Base-by-base conservation (phyloP, 2,329 filamentous ascomycete species). In the Diaporthe sp. region DNA sequence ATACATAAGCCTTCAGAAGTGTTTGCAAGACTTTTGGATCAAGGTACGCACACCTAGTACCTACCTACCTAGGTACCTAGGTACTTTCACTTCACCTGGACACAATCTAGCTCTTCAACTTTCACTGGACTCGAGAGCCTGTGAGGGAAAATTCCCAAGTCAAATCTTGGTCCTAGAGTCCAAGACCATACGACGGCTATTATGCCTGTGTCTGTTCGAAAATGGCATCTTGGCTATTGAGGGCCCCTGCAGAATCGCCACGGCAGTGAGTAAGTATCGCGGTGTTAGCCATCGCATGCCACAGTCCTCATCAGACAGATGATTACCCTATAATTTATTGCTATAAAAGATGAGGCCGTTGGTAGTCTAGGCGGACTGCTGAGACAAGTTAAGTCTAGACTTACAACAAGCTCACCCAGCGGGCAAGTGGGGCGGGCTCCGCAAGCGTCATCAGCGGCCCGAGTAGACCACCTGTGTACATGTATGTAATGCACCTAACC, bases 391-490 rank as follows among this genome's bases (percentile, higher is more conserved):
- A 44, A 61, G 25, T 30, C 56, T 27, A 63, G 58, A 39, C 37
- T 63, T 51, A 51, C 47, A 51, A 4, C 9, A 19, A 66, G 63
- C 30, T 51, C 44, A 37, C 13, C 44, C 63, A 66, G 63, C 63
- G 22, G 37, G 63, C 32, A 68, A 68, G 63, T 68, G 63, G 63
- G 63, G 63, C 63, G 59, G 53, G 44, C 42, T 44, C 37, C 68
- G 53, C 66, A 71, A 71, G 73, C 74, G 74, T 75, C 74, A 73
- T 73, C 66, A 71, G 66, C 65, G 50, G 30, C 35, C 39, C 44
- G 42, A 10, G n/a, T 58, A n/a, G 37, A 19, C 53, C 25, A 32
- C 27, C 27, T 32, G 15, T 6, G 42, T 35, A 30, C 32, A 4
- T 65, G 30, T 27, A 39, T 15, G 19, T 25, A 59, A 47, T 51